phyloP scores from a whole-genome alignment of 495 filamentous ascomycete species.

The Emericellopsis terricola region DNA sequence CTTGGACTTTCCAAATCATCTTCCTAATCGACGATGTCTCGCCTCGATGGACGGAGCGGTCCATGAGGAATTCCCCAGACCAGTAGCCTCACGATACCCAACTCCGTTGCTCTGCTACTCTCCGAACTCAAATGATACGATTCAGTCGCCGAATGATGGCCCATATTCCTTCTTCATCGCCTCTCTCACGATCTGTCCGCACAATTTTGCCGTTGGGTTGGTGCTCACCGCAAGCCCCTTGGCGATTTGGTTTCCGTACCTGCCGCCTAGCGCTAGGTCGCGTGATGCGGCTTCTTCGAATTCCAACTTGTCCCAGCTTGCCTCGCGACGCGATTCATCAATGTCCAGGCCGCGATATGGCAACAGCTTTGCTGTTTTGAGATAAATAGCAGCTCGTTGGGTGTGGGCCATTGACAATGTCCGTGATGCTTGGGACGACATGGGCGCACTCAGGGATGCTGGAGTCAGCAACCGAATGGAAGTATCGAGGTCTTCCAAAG shows the following conservation, averaged over 20 bases:
- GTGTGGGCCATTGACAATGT: slow-evolving; percentile 55
- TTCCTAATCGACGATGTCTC: neutral
- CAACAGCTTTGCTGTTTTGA: slow-evolving; percentile 37
- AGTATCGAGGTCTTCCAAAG: slow-evolving; percentile 42
- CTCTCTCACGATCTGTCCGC: slow-evolving; percentile 72
- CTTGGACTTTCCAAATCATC: slow-evolving; percentile 9
- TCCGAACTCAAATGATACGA: no score
- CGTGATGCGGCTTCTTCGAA: slow-evolving; percentile 56
- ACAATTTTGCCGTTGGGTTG: slow-evolving; percentile 81
- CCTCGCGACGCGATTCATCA: slow-evolving; percentile 17
- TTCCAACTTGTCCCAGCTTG: slow-evolving; percentile 25
- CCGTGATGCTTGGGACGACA: slow-evolving; percentile 42
- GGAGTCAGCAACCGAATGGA: slow-evolving; percentile 54
- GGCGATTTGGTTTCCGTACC: slow-evolving; percentile 64
- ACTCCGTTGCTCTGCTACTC: no score
- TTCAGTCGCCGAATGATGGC: slow-evolving; percentile 14
- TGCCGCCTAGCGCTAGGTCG: slow-evolving; percentile 57
- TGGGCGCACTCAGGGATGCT: slow-evolving; percentile 19
- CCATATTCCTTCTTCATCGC: slow-evolving; percentile 63
- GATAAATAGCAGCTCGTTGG: slow-evolving; percentile 56
- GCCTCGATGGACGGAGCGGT: neutral
- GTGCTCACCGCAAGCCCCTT: slow-evolving; percentile 59
- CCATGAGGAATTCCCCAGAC: no score
- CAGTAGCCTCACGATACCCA: neutral
- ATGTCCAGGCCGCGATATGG: slow-evolving; percentile 7